A percentile compares a stretch with the other conserved stretches of the same genome.
phyloP scores from a whole-genome alignment of 768 basidiomycete genomes.

The Coprinopsis strossmayeri region DNA sequence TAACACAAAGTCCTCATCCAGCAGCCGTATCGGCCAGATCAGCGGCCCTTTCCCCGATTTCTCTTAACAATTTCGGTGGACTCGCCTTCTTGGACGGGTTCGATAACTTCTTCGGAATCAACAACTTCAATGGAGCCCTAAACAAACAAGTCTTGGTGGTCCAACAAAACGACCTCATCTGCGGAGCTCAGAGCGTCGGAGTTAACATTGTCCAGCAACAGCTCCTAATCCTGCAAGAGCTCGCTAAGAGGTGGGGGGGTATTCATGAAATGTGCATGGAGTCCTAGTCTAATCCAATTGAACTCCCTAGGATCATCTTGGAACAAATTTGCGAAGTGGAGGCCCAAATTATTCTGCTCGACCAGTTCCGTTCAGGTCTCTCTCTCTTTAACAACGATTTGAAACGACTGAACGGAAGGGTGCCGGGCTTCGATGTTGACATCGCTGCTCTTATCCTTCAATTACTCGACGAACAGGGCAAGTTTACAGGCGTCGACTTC shows the following conservation, averaged over 20 bases:
- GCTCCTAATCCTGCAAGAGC: constrained; percentile 31
- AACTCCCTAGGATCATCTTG: constrained; percentile 21
- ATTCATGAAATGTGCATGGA: background rate
- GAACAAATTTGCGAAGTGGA: constrained; percentile 30
- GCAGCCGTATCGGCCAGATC: background rate
- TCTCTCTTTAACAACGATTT: constrained; percentile 25
- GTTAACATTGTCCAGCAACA: constrained; percentile 27
- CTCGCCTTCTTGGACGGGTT: constrained; percentile 24
- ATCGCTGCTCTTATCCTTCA: constrained; percentile 23
- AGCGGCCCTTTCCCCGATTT: background rate
- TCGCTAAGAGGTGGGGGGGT: constrained; percentile 27
- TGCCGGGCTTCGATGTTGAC: constrained; percentile 25
- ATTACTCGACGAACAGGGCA: constrained; percentile 23
- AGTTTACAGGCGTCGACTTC: constrained; percentile 22
- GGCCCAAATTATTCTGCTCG: constrained; percentile 28
- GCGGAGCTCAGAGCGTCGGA: constrained; percentile 17
- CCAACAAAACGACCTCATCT: constrained; percentile 21
- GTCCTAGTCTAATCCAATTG: background rate
- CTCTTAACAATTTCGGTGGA: constrained; percentile 30
- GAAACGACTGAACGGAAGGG: constrained; percentile 20
- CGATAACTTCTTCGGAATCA: constrained; percentile 32
- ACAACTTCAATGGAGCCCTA: constrained; percentile 27
- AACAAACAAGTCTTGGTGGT: constrained; percentile 22
- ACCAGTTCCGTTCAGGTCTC: constrained; percentile 26
- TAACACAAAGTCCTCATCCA: constrained; percentile 8